Evolutionary conservation across 768 basidiomycete species (phyloP), one percentile per base, ranked within the genome.

Genomic region (Jaapia argillacea): DNA sequence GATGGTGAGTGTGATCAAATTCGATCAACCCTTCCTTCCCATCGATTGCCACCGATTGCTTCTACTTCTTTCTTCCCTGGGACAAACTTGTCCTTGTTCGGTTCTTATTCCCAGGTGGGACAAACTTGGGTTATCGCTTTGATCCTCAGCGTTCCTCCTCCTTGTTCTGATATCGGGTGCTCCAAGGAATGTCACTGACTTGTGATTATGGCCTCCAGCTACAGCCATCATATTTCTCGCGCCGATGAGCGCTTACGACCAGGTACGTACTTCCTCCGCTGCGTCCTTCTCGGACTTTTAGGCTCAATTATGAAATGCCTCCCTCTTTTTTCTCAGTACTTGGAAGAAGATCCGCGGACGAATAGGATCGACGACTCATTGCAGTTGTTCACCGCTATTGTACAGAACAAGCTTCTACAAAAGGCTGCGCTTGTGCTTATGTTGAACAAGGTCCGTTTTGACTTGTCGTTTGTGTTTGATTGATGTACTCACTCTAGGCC

Each of bases 361-460:
- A 91, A 91, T 52, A 69, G 88, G 40, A 86, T 91, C 24, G 85
- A 90, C 49, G 88, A 91, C 57, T 89, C 87, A 1, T 62, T 91
- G n/a, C 87, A 87, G 61, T 67, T 90, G 20, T 91, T 88, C 59
- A 88, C 85, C 4, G 74, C 86, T 53, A 86, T 90, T 7, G 89
- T 86, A 55, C 81, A 83, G 25, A 90, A 89, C 56, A 71, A 74
- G 25, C 70, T 90, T 41, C 66, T 91, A 41, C 87, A 86, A 58
- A 81, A 72, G 28, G 58, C 65, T 12, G 61, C 59, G 46, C 53
- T 68, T 21, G 66, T 69, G 18, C 54, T 68, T 33, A 66, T 90
- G 51, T 67, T 91, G 36, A 88, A 87, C 62, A 81, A 68, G 49
- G 81, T 78, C 21, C 71, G 75, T 54, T 54, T 77, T 20, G 71